Evolutionary conservation across 2,329 filamentous ascomycete genomes (phyloP).

Genomic region (Coniochaeta sp.): DNA sequence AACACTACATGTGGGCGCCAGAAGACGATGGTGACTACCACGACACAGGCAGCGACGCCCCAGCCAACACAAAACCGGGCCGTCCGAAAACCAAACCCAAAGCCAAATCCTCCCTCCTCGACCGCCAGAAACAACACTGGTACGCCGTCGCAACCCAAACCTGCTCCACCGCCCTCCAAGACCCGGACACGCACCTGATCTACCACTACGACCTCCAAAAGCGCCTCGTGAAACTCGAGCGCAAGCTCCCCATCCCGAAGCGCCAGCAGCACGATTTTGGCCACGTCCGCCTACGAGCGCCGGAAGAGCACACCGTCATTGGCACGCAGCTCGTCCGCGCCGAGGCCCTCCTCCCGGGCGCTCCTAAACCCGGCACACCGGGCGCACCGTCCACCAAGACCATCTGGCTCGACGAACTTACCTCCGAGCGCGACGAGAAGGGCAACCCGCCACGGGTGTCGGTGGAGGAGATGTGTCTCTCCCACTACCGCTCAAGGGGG

Average conservation of each 20-base stretch:
- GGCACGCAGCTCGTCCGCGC: conserved; percentile 69
- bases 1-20: conserved; percentile 80
- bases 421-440: conserved; percentile 32
- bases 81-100: not conserved
- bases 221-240: conserved; percentile 85
- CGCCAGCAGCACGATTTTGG: conserved; percentile 89
- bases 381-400: conserved; percentile 59
- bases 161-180: conserved; percentile 80
- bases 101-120: conserved; percentile 11
- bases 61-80: not conserved
- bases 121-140: conserved; percentile 73
- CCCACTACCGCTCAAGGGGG: conserved; percentile 71
- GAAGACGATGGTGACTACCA: conserved; percentile 31
- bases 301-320: conserved; percentile 66
- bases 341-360: not conserved
- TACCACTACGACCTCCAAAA: conserved; percentile 95
- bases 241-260: conserved; percentile 71
- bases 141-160: conserved; percentile 68
- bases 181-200: conserved; percentile 82
- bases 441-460: conserved; percentile 57
- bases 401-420: conserved; percentile 71
- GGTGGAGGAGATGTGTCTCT: conserved; percentile 92
- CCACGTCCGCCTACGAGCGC: conserved; percentile 71
- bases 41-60: conserved; percentile 25
- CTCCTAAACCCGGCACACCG: conserved; percentile 17